Evolutionary conservation across 768 basidiomycete genomes (phyloP).

Genomic region (Phlebiopsis flavidoalba): DNA sequence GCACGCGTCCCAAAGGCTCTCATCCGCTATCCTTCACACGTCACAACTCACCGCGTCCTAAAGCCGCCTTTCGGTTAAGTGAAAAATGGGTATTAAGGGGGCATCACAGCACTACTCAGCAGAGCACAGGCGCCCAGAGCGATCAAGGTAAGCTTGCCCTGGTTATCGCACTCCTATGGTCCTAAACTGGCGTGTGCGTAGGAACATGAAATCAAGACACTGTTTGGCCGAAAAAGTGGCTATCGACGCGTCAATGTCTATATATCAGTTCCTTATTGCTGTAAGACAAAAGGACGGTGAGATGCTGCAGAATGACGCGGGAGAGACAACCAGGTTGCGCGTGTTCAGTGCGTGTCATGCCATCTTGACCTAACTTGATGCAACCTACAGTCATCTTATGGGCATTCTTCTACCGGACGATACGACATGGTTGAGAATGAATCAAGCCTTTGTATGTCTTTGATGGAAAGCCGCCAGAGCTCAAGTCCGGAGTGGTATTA

Average conservation of each 20-base stretch:
- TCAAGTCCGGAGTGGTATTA: constrained; percentile 95
- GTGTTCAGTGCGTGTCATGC: not conserved
- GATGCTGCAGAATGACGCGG: constrained; percentile 93
- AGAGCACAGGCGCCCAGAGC: constrained; percentile 85
- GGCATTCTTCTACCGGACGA: constrained; percentile 97
- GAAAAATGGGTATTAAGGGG: constrained; percentile 89
- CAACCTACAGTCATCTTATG: constrained; percentile 77
- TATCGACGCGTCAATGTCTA: constrained; percentile 96
- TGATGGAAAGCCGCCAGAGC: constrained; percentile 95
- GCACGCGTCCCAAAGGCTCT: too few relatives aligned
- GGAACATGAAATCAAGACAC: constrained; percentile 94
- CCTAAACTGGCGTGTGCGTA: constrained; percentile 21
- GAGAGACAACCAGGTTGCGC: constrained; percentile 84
- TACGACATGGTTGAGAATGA: constrained; percentile 96
- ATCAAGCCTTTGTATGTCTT: constrained; percentile 98
- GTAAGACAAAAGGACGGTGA: constrained; percentile 96
- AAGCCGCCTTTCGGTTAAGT: too few relatives aligned
- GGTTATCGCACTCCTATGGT: not conserved
- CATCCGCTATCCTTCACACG: not conserved
- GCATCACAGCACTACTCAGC: constrained; percentile 85
- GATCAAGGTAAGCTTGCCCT: constrained; percentile 41
- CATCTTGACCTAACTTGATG: not conserved
- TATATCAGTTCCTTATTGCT: constrained; percentile 97
- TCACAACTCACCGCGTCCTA: not conserved
- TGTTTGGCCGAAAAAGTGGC: constrained; percentile 98